Evolutionary conservation across 148 eudicot species (phyloP).

Genomic region (Tetragonia tetragonoides): DNA sequence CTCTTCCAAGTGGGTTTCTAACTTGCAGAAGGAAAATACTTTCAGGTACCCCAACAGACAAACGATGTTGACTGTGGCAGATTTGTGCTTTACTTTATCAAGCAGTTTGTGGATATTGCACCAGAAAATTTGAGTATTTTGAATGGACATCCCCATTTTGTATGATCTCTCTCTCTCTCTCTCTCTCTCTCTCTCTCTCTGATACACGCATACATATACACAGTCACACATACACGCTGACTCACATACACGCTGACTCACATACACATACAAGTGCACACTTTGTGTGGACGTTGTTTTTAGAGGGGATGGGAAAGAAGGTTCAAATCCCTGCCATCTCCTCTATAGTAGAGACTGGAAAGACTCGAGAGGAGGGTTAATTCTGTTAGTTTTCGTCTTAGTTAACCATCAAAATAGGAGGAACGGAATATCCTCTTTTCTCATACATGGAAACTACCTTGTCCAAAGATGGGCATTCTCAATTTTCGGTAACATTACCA

Average conservation of each 20-base stretch:
- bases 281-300: not conserved
- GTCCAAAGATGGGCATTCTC: not conserved
- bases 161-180: slow-evolving; percentile 11
- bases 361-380: no score
- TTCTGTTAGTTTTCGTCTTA: not conserved
- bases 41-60: slow-evolving; percentile 37
- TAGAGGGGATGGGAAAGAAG: not conserved
- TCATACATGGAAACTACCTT: not conserved
- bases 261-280: not conserved
- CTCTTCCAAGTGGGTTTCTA: not conserved
- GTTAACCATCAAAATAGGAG: not conserved
- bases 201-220: no score
- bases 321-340: not conserved
- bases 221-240: no score
- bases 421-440: not conserved
- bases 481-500: not conserved
- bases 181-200: not conserved
- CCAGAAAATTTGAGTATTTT: slow-evolving; percentile 22
- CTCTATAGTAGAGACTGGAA: no score
- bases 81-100: slow-evolving; percentile 32
- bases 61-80: slow-evolving; percentile 39
- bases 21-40: not conserved
- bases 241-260: no score
- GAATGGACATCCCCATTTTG: slow-evolving; percentile 28
- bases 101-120: slow-evolving; percentile 29